phyloP scores from a whole-genome alignment of 2,329 filamentous ascomycete species.

The Pezicula carpinea region DNA sequence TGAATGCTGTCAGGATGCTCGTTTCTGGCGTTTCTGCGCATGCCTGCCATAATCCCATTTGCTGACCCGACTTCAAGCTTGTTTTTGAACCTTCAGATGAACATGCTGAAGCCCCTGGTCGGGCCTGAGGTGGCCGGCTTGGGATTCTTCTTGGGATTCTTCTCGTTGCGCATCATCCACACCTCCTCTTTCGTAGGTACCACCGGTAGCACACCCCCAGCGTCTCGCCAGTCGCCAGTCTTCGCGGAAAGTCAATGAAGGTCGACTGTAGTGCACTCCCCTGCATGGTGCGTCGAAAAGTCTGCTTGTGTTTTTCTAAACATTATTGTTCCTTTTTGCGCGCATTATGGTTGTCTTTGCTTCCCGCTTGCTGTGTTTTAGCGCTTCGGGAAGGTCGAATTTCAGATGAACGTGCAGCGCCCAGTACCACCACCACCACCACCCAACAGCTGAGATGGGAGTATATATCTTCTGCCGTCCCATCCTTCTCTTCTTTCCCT shows the following conservation, averaged over 20 bases:
- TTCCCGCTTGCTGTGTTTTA: not conserved
- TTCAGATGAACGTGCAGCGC: not conserved
- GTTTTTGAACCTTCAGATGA: too few relatives aligned
- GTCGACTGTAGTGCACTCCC: not conserved
- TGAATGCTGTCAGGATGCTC: too few relatives aligned
- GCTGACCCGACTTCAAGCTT: too few relatives aligned
- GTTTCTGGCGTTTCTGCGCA: too few relatives aligned
- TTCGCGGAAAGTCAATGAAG: too few relatives aligned
- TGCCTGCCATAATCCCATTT: too few relatives aligned
- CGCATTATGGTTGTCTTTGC: not conserved
- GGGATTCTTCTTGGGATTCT: not conserved
- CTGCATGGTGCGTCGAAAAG: not conserved
- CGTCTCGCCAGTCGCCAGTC: not conserved
- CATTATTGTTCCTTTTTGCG: not conserved
- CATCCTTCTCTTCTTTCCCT: conserved; percentile 2
- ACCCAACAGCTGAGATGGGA: not conserved
- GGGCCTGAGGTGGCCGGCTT: too few relatives aligned
- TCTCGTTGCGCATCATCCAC: not conserved
- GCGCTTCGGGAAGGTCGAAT: not conserved
- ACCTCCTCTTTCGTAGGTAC: not conserved
- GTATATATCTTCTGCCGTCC: not conserved
- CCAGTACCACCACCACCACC: not conserved
- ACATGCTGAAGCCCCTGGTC: too few relatives aligned
- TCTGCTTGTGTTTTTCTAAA: not conserved
- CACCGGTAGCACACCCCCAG: not conserved